These are phyloP conservation scores for Sorghum bicolor DNA, from an alignment of 176 grass and related monocot species.

Conservation along the genomic window DNA sequence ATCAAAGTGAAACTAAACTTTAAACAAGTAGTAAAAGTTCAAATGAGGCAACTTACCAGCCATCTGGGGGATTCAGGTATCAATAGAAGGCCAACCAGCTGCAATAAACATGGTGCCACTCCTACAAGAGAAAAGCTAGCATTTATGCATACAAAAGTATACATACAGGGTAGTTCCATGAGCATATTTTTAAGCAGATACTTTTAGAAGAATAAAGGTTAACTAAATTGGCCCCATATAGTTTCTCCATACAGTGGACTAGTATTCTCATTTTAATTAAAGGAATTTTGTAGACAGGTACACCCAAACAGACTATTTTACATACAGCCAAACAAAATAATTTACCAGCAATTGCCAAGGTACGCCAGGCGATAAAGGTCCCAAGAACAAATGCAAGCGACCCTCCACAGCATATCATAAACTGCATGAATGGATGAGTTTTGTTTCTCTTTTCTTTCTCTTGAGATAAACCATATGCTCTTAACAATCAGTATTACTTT, in stretches of 20 bases:
- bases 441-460: not conserved
- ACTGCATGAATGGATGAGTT: conserved; percentile 28
- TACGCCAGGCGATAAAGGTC: conserved; percentile 62
- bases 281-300: not conserved
- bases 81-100: conserved; percentile 55
- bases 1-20: not conserved
- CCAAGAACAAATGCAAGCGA: conserved; percentile 61
- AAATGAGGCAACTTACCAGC: conserved; percentile 50
- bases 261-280: not conserved
- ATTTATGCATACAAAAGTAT: not conserved
- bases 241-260: not conserved
- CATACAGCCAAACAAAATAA: not conserved
- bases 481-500: not conserved
- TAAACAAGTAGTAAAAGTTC: not conserved
- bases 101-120: conserved; percentile 56
- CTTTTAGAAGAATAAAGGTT: not conserved
- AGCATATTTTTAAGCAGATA: not conserved
- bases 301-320: not conserved
- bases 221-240: not conserved
- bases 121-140: conserved; percentile 39
- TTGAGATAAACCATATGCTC: not conserved
- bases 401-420: conserved; percentile 81
- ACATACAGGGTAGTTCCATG: not conserved
- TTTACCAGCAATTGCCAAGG: conserved; percentile 65
- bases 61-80: conserved; percentile 84